phyloP scores from a whole-genome alignment of 2,329 filamentous ascomycete species.

The Dactylonectria macrodidyma region DNA sequence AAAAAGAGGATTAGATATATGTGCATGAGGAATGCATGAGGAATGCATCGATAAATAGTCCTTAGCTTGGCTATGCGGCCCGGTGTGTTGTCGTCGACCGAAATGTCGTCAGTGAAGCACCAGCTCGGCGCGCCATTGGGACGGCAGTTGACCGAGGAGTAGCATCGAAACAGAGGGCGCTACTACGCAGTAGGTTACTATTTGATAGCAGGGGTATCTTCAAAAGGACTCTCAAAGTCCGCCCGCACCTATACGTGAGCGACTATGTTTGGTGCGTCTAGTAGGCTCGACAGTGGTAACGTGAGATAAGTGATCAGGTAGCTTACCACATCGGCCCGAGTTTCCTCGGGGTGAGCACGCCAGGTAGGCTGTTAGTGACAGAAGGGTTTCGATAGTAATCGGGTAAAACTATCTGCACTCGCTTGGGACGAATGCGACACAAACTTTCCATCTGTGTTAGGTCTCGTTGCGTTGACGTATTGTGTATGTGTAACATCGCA shows the following conservation, averaged over 20 bases:
- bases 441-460: not conserved
- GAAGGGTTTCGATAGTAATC: not conserved
- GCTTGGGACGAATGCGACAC: not conserved
- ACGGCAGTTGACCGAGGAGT: not conserved
- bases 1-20: not conserved
- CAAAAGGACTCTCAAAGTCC: not conserved
- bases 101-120: not conserved
- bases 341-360: not conserved
- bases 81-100: not conserved
- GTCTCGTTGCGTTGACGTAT: not conserved
- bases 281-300: not conserved
- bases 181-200: not conserved
- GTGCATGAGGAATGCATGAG: not conserved
- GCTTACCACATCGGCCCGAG: constrained; percentile 1
- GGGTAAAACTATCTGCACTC: not conserved
- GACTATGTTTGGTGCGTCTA: not conserved
- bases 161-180: not conserved
- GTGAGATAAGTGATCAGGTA: not conserved
- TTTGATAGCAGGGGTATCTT: not conserved
- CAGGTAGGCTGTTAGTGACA: not conserved
- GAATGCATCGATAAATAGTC: not conserved
- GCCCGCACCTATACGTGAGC: not conserved
- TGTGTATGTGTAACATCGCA: not conserved
- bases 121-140: not conserved
- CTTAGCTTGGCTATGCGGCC: not conserved